Base-by-base conservation (phyloP, 129 eudicot genomes). In the Pittosporum tobira region DNA sequence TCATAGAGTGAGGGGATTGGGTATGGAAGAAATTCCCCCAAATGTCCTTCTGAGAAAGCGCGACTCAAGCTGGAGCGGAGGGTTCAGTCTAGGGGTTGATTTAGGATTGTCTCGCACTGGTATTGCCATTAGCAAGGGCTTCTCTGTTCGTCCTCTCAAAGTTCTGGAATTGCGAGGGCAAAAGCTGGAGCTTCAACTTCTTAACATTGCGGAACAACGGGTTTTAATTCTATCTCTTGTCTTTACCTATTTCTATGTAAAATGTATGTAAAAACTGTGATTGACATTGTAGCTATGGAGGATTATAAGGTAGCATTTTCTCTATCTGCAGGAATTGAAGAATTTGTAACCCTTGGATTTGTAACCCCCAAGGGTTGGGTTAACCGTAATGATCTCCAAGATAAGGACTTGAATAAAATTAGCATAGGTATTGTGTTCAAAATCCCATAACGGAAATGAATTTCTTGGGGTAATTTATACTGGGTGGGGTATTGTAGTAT, bases 61-160 rank as follows among this genome's bases (percentile, higher is more conserved):
- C 1, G 80, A 80, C 62, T 68, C 88, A 0, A 69, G 75, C 27
- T 86, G 90, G 99, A 61, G 76, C 21, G 96, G 85, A 26, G 94
- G 99, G 4, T 91, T 86, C 63, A 91, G 99, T 77, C 77, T 91
- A 15, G 96, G 99, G 58, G 71, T 91, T 22, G 99, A 91, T 66
- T 63, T 86, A 71, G 99, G 96, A 38, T 47, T 74, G 62, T 81
- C 99, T 66, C 90, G 95, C 59, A 91, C 99, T 34, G 99, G 99
- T 14, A 74, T 91, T 71, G 99, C 99, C 62, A 43, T 86, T 13
- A 83, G 96, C 66, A 86, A 84, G 71, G 99, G 96, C 65, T 91
- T 73, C 84, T 31, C 82, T 19, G 25, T 91, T 72, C 86, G 87
- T 23, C 98, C 98, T 20, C 81, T 91, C 56, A 86, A 81, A 77